Evolutionary conservation across 805 yeast species (phyloP), one percentile per base, ranked within the genome.

Genomic region (Pichia rugopelliculosa): DNA sequence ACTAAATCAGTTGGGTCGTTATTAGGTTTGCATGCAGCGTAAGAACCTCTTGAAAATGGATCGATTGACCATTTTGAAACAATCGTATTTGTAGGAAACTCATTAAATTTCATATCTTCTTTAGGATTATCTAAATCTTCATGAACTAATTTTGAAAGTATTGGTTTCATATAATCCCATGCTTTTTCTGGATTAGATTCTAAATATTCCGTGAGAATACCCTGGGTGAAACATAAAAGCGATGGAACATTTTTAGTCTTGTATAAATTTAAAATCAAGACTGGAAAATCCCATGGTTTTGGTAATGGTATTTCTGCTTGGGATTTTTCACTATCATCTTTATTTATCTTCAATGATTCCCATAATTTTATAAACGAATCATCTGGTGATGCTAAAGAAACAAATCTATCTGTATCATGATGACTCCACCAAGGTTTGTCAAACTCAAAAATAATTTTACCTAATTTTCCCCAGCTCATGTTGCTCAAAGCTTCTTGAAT

Each of bases 11-110:
- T 68, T 0, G 95, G 87, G 56, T 82, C 87, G 61, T 84, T 85
- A 8, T 80, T 82, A 0, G 83, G 79, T 34, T 69, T 62, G 47
- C 87, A 75, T 0, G 90, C 89, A 11, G 87, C 74, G 63, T 87
- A 91, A 0, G 96, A 80, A 3, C 98, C 98, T 47, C 85, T 67
- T 3, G 87, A 74, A 58, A 73, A 87, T 1, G 88, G 87, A 55
- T 90, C 95, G 2, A 62, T 60, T 1, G 95, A 83, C 98, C 98
- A 91, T 24, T 79, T 68, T 0, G 91, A 76, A 1, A 75, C 73
- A 0, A 81, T 64, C 0, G 70, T 60, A 44, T 72, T 73, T 4
- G 46, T 60, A 41, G 73, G 79, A 17, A 10, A 2, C 12, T 39
- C n/a, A 11, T n/a, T 8, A 13, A 12, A 6, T 6, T 23, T 17